Percentiles rank a stretch among this genome's conserved stretches.
phyloP scores from a whole-genome alignment of 2,329 filamentous ascomycete species.

The Ceratocystis colombiana region DNA sequence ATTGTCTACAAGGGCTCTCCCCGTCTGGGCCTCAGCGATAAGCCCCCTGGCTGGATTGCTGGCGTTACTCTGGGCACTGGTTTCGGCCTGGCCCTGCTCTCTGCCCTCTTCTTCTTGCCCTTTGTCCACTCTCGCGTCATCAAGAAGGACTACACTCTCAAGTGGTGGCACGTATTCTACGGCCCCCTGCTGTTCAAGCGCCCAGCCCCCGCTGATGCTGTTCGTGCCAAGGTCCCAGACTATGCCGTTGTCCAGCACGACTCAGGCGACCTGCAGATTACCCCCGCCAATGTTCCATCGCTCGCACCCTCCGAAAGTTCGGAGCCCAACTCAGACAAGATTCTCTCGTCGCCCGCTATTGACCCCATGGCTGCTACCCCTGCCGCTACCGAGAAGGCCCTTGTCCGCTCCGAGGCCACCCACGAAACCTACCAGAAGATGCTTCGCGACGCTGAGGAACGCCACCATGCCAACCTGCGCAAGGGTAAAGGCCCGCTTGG shows the following conservation, averaged over 20 bases:
- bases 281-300: slow-evolving; percentile 30
- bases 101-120: slow-evolving; percentile 63
- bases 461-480: slow-evolving; percentile 53
- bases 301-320: slow-evolving; percentile 38
- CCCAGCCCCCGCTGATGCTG: slow-evolving; percentile 42
- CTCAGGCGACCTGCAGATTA: slow-evolving; percentile 28
- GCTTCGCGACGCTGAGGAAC: slow-evolving; percentile 45
- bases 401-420: slow-evolving; percentile 39
- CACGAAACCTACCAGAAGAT: slow-evolving; percentile 54
- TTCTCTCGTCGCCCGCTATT: slow-evolving; percentile 30
- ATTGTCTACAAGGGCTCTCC: slow-evolving; percentile 76
- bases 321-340: slow-evolving; percentile 38
- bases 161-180: slow-evolving; percentile 51
- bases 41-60: slow-evolving; percentile 57
- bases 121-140: slow-evolving; percentile 57
- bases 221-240: slow-evolving; percentile 54
- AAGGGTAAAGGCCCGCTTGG: slow-evolving; percentile 58
- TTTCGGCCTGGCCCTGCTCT: slow-evolving; percentile 47
- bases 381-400: slow-evolving; percentile 36
- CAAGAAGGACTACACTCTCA: slow-evolving; percentile 55
- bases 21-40: slow-evolving; percentile 53
- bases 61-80: slow-evolving; percentile 56
- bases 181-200: slow-evolving; percentile 58
- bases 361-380: slow-evolving; percentile 25
- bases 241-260: slow-evolving; percentile 60